Conservation (phyloP, 257 asterid genomes). For the Perilla frutescens region DNA sequence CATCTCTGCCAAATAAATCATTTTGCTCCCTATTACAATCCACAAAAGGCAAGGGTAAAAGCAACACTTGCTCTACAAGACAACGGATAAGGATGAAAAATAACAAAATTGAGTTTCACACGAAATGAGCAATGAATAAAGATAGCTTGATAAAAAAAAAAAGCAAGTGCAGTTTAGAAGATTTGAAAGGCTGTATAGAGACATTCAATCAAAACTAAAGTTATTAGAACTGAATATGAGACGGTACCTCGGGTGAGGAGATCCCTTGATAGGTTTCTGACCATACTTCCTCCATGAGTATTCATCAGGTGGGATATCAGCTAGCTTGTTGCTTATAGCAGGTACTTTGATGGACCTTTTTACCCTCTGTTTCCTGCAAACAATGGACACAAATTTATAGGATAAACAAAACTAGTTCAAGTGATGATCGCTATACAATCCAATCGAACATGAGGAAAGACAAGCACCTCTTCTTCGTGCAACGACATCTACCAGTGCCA, state of each 20-base stretch:
- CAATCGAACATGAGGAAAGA: not conserved
- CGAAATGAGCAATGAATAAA: not conserved
- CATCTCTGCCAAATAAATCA: not conserved
- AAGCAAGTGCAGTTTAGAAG: not conserved
- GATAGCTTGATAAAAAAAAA: not conserved
- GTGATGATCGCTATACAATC: not conserved
- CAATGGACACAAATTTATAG: constrained; percentile 3
- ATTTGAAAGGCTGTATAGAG: not conserved
- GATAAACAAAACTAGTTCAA: not conserved
- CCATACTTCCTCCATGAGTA: constrained; percentile 88
- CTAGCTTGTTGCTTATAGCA: constrained; percentile 73
- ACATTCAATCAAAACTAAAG: not conserved
- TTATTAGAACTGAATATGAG: not conserved
- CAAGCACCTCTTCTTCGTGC: constrained; percentile 79
- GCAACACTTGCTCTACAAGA: not conserved
- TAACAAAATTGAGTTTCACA: not conserved
- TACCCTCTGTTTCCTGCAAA: constrained; percentile 64
- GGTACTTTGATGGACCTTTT: constrained; percentile 73
- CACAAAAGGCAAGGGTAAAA: not conserved
- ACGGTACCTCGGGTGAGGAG: constrained; percentile 76
- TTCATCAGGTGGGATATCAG: constrained; percentile 80
- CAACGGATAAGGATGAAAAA: not conserved
- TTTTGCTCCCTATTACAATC: not conserved
- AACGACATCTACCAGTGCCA: constrained; percentile 71
- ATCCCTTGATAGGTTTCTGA: constrained; percentile 83